These are phyloP conservation scores for Drechslerella stenobrocha DNA, from an alignment of 2,329 filamentous ascomycete species.

Conservation along the genomic window DNA sequence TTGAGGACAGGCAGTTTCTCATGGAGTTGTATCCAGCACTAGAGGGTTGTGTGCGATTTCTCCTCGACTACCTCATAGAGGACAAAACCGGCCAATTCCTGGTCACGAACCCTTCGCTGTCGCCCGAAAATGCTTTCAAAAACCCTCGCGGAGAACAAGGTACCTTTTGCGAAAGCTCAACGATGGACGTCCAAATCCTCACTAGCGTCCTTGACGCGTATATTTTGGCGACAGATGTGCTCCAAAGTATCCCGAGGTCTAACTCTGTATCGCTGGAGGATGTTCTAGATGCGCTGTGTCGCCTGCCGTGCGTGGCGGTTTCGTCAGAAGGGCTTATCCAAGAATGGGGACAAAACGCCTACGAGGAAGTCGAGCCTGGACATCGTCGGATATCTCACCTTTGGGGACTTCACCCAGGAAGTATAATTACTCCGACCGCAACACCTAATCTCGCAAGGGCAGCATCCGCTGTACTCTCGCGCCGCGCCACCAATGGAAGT, in stretches of 20 bases:
- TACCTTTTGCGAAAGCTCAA: constrained; percentile 58
- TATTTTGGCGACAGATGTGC: constrained; percentile 38
- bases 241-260: constrained; percentile 4
- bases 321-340: constrained; percentile 53
- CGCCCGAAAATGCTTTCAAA: constrained; percentile 56
- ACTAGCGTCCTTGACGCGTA: constrained; percentile 56
- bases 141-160: constrained; percentile 51
- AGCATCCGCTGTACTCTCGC: constrained; percentile 53
- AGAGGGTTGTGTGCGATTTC: constrained; percentile 55
- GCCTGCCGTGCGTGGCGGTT: constrained; percentile 50
- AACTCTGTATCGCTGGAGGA: constrained; percentile 4
- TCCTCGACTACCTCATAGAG: constrained; percentile 56
- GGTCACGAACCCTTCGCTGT: constrained; percentile 56
- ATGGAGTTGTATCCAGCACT: constrained; percentile 54
- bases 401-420: constrained; percentile 60
- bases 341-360: constrained; percentile 55
- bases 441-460: constrained; percentile 50
- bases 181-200: constrained; percentile 60
- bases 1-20: constrained; percentile 54
- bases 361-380: constrained; percentile 57
- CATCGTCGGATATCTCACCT: constrained; percentile 62
- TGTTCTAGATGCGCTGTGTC: constrained; percentile 44
- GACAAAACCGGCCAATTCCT: constrained; percentile 52
- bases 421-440: constrained; percentile 54
- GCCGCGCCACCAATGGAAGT: constrained; percentile 56